Evolutionary conservation across 1,139 yeast genomes (phyloP), one percentile per base, ranked within the genome.

Genomic region (Suhomyces coccinellae): DNA sequence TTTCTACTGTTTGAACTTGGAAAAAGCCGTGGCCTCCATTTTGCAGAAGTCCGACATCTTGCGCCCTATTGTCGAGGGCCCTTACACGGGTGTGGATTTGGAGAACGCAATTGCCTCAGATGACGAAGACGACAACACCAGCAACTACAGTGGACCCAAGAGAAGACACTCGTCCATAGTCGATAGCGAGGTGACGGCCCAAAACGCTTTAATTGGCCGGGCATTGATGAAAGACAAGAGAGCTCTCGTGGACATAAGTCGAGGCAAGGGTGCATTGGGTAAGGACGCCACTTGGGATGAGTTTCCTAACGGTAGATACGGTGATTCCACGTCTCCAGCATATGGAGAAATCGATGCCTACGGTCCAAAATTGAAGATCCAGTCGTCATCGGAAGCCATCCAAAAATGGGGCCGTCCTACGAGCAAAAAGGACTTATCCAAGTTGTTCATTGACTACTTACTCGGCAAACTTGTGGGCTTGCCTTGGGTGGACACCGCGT

Each of bases 241-340:
- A 52, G 79, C 79, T 2, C 75, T 87, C 43, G 71, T 87, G 36
- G 88, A 91, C 7, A 88, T 88, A 33, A 85, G 95, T 44, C 78
- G 86, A 22, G 97, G 96, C 40, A 85, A 86, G 53, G 96, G 96
- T 36, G 80, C 87, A 2, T 63, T 88, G 36, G 96, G 97, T 22
- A 82, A 91, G 53, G 95, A 88, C 64, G 97, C 97, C 9, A 88
- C 95, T 3, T 93, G 99, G 99, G 99, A 93, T 71, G 99, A 93
- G 59, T 93, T 89, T 65, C 96, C 98, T 14, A 93, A 93, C 62
- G 99, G 99, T 58, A 80, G 99, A 68, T 93, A 90, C 65, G 97
- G 99, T 66, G 97, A 95, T 66, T 89, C 98, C 0, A 77, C 95
- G 55, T 90, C 98, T 29, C 99, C 99, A 6, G 93, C 99, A 0